These are phyloP conservation scores for Boletus bicolor DNA, from an alignment of 768 basidiomycete genomes.

Conservation along the genomic window DNA sequence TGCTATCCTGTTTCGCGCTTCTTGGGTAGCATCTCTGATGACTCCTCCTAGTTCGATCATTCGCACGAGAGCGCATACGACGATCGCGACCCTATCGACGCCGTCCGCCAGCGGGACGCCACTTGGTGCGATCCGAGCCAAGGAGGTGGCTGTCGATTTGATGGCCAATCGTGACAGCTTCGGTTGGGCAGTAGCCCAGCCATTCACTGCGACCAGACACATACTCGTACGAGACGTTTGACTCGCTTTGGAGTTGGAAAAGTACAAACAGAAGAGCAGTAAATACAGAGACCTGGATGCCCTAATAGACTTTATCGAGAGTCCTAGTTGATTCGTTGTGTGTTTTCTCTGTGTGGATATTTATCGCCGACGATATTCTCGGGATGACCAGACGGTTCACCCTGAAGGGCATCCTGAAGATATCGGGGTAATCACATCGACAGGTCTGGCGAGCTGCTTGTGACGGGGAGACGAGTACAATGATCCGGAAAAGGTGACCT, in stretches of 20 bases:
- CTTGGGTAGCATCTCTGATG: constrained; percentile 1
- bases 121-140: constrained; percentile 61
- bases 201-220: background rate
- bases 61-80: constrained; percentile 37
- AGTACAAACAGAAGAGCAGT: background rate
- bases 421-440: background rate
- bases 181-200: background rate
- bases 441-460: too few relatives aligned
- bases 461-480: too few relatives aligned
- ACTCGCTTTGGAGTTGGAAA: background rate
- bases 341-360: background rate
- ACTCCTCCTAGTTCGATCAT: constrained; percentile 28
- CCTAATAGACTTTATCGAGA: constrained; percentile 1
- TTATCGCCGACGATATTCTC: background rate
- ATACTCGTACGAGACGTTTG: background rate
- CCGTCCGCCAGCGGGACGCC: constrained; percentile 17
- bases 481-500: too few relatives aligned
- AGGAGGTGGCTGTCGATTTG: constrained; percentile 56
- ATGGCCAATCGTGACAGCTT: constrained; percentile 4
- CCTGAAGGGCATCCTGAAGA: background rate
- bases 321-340: background rate
- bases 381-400: background rate
- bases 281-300: constrained; percentile 7
- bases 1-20: constrained; percentile 6
- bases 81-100: constrained; percentile 20